Conservation (phyloP, 2,329 filamentous ascomycete species). For the Leptographium galeiforme region DNA sequence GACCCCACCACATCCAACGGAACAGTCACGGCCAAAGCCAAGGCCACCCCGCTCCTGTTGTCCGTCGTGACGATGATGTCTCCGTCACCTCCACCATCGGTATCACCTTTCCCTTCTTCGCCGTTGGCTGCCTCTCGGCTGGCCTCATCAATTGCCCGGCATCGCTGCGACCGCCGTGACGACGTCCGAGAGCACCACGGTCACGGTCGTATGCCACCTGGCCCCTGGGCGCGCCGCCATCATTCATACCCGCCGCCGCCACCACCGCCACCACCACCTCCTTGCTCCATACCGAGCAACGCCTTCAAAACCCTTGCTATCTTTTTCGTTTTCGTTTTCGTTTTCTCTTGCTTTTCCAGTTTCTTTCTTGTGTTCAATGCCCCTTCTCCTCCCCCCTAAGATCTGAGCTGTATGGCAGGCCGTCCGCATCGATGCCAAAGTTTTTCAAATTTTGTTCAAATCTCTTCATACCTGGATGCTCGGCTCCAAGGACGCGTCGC, state of each 20-base stretch:
- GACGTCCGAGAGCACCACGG: conserved; percentile 21
- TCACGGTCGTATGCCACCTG: conserved; percentile 28
- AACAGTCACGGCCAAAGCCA: neutral
- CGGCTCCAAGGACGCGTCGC: neutral
- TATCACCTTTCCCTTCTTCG: conserved; percentile 23
- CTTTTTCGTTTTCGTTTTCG: too few relatives aligned
- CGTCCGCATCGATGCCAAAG: neutral
- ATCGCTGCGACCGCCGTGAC: conserved; percentile 30
- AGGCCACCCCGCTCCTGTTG: neutral
- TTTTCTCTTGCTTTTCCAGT: neutral
- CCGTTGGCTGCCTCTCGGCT: conserved; percentile 27
- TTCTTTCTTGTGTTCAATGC: neutral
- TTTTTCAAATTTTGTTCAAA: neutral
- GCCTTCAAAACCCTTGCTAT: too few relatives aligned
- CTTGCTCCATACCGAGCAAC: neutral
- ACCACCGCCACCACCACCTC: conserved; percentile 21
- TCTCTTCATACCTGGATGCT: neutral
- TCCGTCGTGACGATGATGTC: neutral
- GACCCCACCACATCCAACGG: conserved; percentile 11
- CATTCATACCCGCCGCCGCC: too few relatives aligned
- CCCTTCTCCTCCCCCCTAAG: neutral
- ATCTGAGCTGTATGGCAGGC: neutral
- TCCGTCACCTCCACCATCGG: neutral
- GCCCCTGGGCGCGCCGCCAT: too few relatives aligned
- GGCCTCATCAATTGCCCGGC: conserved; percentile 37